A percentile compares a stretch with the other conserved stretches of the same genome.
These are phyloP conservation scores for Naematelia aurantialba DNA, from an alignment of 768 basidiomycete genomes.

Conservation along the genomic window DNA sequence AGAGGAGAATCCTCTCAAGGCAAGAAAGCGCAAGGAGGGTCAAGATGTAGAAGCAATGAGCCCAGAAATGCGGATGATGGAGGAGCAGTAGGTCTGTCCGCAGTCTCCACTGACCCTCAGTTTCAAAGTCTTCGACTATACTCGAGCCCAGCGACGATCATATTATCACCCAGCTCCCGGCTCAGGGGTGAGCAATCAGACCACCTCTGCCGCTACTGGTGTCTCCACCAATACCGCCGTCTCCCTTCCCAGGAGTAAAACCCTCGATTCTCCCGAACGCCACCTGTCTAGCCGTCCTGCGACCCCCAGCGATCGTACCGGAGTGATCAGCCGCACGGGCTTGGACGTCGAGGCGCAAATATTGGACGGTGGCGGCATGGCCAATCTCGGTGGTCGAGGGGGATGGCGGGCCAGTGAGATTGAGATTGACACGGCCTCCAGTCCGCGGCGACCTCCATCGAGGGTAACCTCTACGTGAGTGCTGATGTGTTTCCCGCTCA, in stretches of 20 bases:
- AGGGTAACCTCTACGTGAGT: slow-evolving; percentile 8
- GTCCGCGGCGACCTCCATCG: slow-evolving; percentile 8
- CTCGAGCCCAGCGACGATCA: slow-evolving; percentile 82
- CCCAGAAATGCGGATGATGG: slow-evolving; percentile 94
- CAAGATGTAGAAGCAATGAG: slow-evolving; percentile 82
- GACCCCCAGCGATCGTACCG: slow-evolving; percentile 44
- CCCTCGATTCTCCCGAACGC: slow-evolving; percentile 6
- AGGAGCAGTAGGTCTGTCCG: slow-evolving; percentile 71
- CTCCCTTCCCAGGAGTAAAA: slow-evolving; percentile 6
- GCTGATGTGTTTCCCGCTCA: too few species aligned
- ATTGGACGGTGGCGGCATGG: slow-evolving; percentile 49
- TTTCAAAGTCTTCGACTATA: slow-evolving; percentile 88
- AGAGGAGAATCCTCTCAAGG: slow-evolving; percentile 95
- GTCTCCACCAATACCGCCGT: slow-evolving; percentile 31
- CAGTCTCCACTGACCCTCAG: slow-evolving; percentile 52
- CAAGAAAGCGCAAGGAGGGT: slow-evolving; percentile 82
- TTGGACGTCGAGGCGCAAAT: slow-evolving; percentile 50
- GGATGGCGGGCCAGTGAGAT: slow-evolving; percentile 16
- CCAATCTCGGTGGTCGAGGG: slow-evolving; percentile 37
- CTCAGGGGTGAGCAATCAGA: slow-evolving; percentile 5
- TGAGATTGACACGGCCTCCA: slow-evolving; percentile 6
- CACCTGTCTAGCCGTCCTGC: slow-evolving; percentile 27
- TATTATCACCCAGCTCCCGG: slow-evolving; percentile 69
- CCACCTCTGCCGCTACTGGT: slow-evolving; percentile 21
- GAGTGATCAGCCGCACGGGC: slow-evolving; percentile 38